Percentiles rank a stretch among this genome's conserved stretches.
Conservation (phyloP, 345 rosid genomes). For the Aurinia saxatilis region DNA sequence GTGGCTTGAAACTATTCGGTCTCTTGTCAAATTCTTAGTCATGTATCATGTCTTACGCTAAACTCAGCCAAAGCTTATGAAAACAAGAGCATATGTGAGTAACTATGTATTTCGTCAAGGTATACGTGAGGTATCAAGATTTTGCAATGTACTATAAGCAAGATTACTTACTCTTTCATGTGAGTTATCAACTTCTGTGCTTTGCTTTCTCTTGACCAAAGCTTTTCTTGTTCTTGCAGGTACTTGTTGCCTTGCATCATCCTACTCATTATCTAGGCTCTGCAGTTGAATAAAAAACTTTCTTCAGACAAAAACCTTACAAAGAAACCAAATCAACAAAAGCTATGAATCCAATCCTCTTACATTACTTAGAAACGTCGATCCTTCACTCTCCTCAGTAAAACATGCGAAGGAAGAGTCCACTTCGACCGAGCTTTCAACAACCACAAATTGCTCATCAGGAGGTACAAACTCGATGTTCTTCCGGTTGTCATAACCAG, state of each 20-base stretch:
- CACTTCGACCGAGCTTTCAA: background rate
- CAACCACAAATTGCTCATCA: slow-evolving; percentile 22
- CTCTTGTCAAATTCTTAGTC: background rate
- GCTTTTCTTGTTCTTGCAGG: slow-evolving; percentile 16
- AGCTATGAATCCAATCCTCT: slow-evolving; percentile 3
- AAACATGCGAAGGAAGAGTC: slow-evolving; percentile 2
- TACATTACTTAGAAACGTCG: slow-evolving; percentile 19
- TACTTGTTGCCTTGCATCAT: no score
- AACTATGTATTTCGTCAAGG: no score
- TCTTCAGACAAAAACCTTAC: slow-evolving; percentile 8
- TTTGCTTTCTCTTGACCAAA: no score
- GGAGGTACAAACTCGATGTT: slow-evolving; percentile 21
- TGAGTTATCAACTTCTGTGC: no score
- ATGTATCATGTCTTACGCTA: slow-evolving; percentile 12
- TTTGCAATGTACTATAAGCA: no score
- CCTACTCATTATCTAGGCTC: no score
- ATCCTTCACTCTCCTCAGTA: slow-evolving; percentile 6
- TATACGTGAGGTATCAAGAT: no score
- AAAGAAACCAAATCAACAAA: slow-evolving; percentile 8
- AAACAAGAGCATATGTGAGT: slow-evolving; percentile 72
- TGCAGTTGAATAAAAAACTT: background rate
- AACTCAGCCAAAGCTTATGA: slow-evolving; percentile 95
- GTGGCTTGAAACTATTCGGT: slow-evolving; percentile 24
- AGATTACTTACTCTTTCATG: no score
- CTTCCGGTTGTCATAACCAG: no score